Percentiles rank a stretch among this genome's conserved stretches.
Conservation (phyloP, 768 basidiomycete species). For the Baorangia bicolor region DNA sequence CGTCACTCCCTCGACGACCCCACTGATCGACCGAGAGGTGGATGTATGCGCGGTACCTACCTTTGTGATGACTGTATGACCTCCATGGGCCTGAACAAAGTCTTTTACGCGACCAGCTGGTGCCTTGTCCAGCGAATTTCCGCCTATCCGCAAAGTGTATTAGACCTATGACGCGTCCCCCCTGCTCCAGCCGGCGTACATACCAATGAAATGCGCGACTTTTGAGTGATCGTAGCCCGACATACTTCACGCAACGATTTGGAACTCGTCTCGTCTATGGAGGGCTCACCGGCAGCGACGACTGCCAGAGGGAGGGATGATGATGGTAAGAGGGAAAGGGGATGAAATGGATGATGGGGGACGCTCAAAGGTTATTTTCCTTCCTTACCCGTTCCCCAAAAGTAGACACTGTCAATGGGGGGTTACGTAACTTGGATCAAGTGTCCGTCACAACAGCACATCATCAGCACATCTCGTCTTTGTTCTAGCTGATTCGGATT, state of each 20-base stretch:
- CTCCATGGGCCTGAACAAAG: conserved; percentile 88
- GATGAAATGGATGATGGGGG: conserved; percentile 9
- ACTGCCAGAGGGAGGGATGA: conserved; percentile 11
- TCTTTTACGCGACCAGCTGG: conserved; percentile 77
- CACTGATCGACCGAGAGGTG: conserved; percentile 7
- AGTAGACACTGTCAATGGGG: conserved; percentile 28
- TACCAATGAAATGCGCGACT: conserved; percentile 66
- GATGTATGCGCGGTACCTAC: conserved; percentile 44
- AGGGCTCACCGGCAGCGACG: neutral
- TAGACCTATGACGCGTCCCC: conserved; percentile 10
- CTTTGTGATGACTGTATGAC: conserved; percentile 98
- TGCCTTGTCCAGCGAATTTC: conserved; percentile 87
- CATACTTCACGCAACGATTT: conserved; percentile 20
- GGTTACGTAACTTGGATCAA: conserved; percentile 34
- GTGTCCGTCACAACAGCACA: neutral
- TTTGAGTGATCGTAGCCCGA: conserved; percentile 53
- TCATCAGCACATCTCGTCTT: neutral
- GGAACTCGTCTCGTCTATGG: conserved; percentile 8
- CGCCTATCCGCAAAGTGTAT: conserved; percentile 54
- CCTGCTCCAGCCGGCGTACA: conserved; percentile 10
- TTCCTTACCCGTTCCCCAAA: conserved; percentile 28
- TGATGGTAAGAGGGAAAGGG: conserved; percentile 22
- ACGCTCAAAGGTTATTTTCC: conserved; percentile 17
- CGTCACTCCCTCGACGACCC: neutral
- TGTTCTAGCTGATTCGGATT: too few relatives aligned